These are phyloP conservation scores for Eutrema japonicum DNA, from an alignment of 345 rosid genomes.

Conservation along the genomic window DNA sequence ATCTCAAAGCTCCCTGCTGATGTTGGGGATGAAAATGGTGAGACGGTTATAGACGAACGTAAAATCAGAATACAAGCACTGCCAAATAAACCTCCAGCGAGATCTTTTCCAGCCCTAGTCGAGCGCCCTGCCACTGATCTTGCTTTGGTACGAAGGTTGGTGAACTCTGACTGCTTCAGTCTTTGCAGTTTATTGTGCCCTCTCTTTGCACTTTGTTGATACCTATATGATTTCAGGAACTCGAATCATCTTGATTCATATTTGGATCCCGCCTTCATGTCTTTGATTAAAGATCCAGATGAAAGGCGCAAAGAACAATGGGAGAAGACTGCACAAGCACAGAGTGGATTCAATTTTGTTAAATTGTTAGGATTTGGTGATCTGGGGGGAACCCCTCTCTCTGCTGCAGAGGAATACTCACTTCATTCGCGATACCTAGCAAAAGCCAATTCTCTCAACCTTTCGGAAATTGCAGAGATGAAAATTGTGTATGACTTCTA, in stretches of 20 bases:
- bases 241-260: constrained; percentile 80
- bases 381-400: constrained; percentile 76
- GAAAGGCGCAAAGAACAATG: constrained; percentile 90
- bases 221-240: constrained; percentile 58
- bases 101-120: constrained; percentile 60
- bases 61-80: constrained; percentile 91
- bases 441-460: constrained; percentile 92
- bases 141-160: constrained; percentile 86
- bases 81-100: constrained; percentile 69
- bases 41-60: constrained; percentile 91
- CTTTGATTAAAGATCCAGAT: constrained; percentile 95
- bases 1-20: constrained; percentile 94
- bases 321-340: constrained; percentile 92
- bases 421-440: constrained; percentile 95
- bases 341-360: constrained; percentile 80
- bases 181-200: background rate
- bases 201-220: constrained; percentile 9
- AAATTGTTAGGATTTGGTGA: constrained; percentile 93
- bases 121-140: constrained; percentile 75
- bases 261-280: constrained; percentile 98
- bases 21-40: constrained; percentile 99
- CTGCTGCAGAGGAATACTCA: constrained; percentile 93
- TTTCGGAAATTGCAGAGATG: constrained; percentile 97
- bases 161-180: constrained; percentile 30
- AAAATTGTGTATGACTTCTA: constrained; percentile 79